phyloP scores from a whole-genome alignment of 2,329 filamentous ascomycete genomes.

The Fusarium xylarioides region DNA sequence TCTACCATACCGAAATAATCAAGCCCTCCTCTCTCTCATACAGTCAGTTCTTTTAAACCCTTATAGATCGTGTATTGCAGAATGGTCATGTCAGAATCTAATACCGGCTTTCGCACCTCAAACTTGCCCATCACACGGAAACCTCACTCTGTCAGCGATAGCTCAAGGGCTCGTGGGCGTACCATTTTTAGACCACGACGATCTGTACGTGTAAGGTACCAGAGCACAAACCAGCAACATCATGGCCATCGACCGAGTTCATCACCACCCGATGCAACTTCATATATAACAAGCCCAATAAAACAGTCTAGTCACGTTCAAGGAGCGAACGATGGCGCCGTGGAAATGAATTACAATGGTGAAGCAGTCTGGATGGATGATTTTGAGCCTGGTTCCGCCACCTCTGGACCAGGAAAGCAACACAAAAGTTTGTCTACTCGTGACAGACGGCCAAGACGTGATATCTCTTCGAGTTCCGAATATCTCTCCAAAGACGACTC shows the following conservation, averaged over 20 bases:
- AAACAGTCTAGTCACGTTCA: neutral
- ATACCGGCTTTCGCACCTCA: constrained; percentile 36
- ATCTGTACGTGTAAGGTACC: constrained; percentile 35
- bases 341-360: neutral
- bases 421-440: neutral
- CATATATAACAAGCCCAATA: neutral
- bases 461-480: neutral
- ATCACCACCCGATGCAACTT: neutral
- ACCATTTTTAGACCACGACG: constrained; percentile 41
- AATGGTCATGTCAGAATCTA: constrained; percentile 46
- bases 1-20: neutral
- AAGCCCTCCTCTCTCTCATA: constrained; percentile 3
- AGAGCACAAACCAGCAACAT: constrained; percentile 2
- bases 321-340: neutral
- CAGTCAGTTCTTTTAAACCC: constrained; percentile 38
- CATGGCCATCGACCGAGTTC: neutral
- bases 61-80: constrained; percentile 11
- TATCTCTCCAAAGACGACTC: neutral
- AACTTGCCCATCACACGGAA: constrained; percentile 24
- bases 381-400: neutral
- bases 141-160: constrained; percentile 6
- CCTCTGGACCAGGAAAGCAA: neutral
- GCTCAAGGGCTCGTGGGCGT: constrained; percentile 41
- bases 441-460: neutral
- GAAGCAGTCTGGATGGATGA: neutral